Evolutionary conservation across 2,329 filamentous ascomycete species (phyloP).

Genomic region (Penicillium sp.): DNA sequence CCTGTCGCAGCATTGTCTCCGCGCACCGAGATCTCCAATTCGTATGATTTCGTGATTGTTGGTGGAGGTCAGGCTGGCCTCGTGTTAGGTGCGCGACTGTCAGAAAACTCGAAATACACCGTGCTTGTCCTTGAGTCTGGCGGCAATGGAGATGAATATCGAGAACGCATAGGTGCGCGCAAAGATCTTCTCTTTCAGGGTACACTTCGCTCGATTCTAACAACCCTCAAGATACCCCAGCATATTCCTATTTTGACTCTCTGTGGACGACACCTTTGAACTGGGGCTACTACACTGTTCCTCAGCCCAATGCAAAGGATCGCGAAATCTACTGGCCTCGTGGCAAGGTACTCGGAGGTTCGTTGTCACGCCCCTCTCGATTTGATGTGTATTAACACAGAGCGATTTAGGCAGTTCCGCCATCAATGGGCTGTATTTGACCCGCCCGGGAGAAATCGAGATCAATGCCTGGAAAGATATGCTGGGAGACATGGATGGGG

Average conservation of each 20-base stretch:
- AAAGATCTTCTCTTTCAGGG: background rate
- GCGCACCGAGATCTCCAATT: slow-evolving; percentile 36
- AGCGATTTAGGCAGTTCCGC: slow-evolving; percentile 40
- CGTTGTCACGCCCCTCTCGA: slow-evolving; percentile 9
- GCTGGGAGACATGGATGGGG: slow-evolving; percentile 43
- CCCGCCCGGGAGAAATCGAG: slow-evolving; percentile 41
- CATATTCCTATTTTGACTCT: slow-evolving; percentile 43
- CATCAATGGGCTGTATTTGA: slow-evolving; percentile 46
- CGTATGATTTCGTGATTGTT: slow-evolving; percentile 52
- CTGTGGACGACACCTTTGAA: slow-evolving; percentile 45
- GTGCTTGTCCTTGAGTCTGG: slow-evolving; percentile 44
- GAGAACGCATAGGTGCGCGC: slow-evolving; percentile 41
- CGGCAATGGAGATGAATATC: slow-evolving; percentile 41
- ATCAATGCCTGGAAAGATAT: slow-evolving; percentile 43
- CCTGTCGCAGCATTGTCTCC: slow-evolving; percentile 33
- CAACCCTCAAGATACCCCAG: slow-evolving; percentile 38
- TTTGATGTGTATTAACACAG: slow-evolving; percentile 2
- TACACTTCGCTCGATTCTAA: slow-evolving; percentile 10
- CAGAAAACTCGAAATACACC: slow-evolving; percentile 49
- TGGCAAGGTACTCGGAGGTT: slow-evolving; percentile 44
- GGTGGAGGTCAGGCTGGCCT: slow-evolving; percentile 63
- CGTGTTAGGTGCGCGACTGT: slow-evolving; percentile 51
- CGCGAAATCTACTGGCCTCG: slow-evolving; percentile 43
- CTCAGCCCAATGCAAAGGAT: slow-evolving; percentile 37
- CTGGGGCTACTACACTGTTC: slow-evolving; percentile 41